Evolutionary conservation across 2,329 filamentous ascomycete species (phyloP).

Genomic region (Nigrospora sphaerica): DNA sequence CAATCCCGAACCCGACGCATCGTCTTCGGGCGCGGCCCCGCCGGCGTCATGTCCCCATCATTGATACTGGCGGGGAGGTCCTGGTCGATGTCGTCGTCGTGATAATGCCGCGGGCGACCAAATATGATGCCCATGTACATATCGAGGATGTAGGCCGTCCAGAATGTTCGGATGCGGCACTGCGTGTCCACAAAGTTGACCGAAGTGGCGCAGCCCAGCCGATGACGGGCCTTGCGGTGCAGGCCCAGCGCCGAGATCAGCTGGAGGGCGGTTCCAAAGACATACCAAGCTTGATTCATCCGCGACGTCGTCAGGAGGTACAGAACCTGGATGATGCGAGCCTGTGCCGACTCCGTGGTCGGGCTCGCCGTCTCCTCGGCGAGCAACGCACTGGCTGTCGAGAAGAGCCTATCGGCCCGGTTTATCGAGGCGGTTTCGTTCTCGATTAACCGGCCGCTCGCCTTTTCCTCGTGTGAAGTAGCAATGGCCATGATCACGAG

Average conservation of each 20-base stretch:
- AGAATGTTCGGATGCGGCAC: slow-evolving; percentile 49
- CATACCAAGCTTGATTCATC: slow-evolving; percentile 54
- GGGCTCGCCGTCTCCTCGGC: slow-evolving; percentile 45
- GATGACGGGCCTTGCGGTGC: slow-evolving; percentile 18
- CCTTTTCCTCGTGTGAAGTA: slow-evolving; percentile 34
- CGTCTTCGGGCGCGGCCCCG: slow-evolving; percentile 18
- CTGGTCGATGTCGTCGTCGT: slow-evolving; percentile 59
- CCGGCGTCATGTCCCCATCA: slow-evolving; percentile 46
- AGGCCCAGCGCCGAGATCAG: slow-evolving; percentile 39
- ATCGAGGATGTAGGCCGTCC: slow-evolving; percentile 56
- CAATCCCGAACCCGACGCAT: slow-evolving; percentile 27
- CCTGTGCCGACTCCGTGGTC: slow-evolving; percentile 49
- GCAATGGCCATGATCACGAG: slow-evolving; percentile 41
- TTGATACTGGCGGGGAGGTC: slow-evolving; percentile 47
- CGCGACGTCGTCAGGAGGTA: slow-evolving; percentile 52
- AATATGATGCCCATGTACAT: slow-evolving; percentile 58
- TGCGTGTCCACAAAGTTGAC: slow-evolving; percentile 39
- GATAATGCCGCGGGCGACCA: slow-evolving; percentile 51
- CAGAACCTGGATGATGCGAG: slow-evolving; percentile 48
- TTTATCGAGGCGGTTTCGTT: slow-evolving; percentile 11
- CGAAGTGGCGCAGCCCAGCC: background rate
- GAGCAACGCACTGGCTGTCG: slow-evolving; percentile 30
- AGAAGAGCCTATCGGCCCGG: slow-evolving; percentile 15
- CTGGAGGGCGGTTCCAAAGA: slow-evolving; percentile 50
- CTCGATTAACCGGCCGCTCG: slow-evolving; percentile 12